Evolutionary conservation across 225 moss, liverwort and hornwort genomes (phyloP), one percentile per base, ranked within the genome.

Genomic region (Physcomitrellopsis africana): DNA sequence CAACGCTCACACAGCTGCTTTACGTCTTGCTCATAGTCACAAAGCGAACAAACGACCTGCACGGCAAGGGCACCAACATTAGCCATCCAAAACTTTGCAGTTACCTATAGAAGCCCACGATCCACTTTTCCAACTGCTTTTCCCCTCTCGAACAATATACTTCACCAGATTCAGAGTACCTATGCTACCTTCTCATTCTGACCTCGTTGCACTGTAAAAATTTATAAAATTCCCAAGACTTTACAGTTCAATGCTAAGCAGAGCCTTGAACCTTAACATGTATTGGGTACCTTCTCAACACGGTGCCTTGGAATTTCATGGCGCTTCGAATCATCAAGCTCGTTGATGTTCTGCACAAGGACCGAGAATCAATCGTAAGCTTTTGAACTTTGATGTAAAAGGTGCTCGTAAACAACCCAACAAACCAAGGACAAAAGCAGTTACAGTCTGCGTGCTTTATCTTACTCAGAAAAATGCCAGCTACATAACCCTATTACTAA

Each of bases 11-110:
- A 97, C 11, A 91, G 79, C 65, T 94, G 94, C 76, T 87, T 93
- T 74, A 90, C 95, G 74, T 86, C 76, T 82, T 97, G 97, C 73
- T 97, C 97, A 45, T 93, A 87, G 23, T 84, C 75, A 77, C 97
- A 97, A 23, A 97, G 82, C 1, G 93, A 94, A 78, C 97, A 97
- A 41, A 97, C 89, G 45, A 96, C 88, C 95, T 95, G 82, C 70
- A 82, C 60, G 14, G 56, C n/a, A 68, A 10, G 22, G 43, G 63
- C 11, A 32, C 29, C 75, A 11, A 63, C 57, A 57, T 79, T 18
- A 79, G 55, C 48, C 60, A 48, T 67, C 45, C 52, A 61, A 44
- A 19, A 60, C 48, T 63, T 51, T 41, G 54, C 27, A 19, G 32
- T 51, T 22, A 53, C 26, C 10, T 27, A 53, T 13, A 57, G 24